A percentile compares a stretch with the other conserved stretches of the same genome.
Conservation (phyloP, 805 yeast species). For the Grigorovia transvaalensis region DNA sequence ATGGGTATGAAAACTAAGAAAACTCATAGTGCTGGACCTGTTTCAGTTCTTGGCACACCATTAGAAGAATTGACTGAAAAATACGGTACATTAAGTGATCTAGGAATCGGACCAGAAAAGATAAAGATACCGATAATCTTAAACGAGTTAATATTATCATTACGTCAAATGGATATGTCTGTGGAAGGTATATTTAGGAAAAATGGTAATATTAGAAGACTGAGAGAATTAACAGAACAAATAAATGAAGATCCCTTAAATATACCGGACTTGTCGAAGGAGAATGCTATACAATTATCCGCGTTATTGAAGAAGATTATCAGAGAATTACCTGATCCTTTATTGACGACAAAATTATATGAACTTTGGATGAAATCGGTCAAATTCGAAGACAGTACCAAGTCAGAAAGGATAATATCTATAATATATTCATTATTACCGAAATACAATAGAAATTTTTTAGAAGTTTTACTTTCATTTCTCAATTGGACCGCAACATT, state of each 20-base stretch:
- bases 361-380: slow-evolving; percentile 71
- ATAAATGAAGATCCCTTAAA: slow-evolving; percentile 66
- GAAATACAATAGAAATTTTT: slow-evolving; percentile 64
- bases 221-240: slow-evolving; percentile 60
- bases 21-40: not conserved
- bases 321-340: slow-evolving; percentile 87
- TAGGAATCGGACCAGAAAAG: slow-evolving; percentile 74
- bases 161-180: slow-evolving; percentile 86
- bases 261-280: slow-evolving; percentile 60
- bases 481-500: slow-evolving; percentile 94
- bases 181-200: slow-evolving; percentile 93
- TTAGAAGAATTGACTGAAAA: slow-evolving; percentile 54
- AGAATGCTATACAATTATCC: slow-evolving; percentile 84
- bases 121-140: slow-evolving; percentile 75
- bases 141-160: slow-evolving; percentile 75
- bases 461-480: slow-evolving; percentile 78
- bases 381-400: slow-evolving; percentile 37
- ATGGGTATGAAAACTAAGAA: slow-evolving; percentile 22
- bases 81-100: slow-evolving; percentile 73
- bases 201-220: slow-evolving; percentile 84
- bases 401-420: slow-evolving; percentile 43
- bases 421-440: slow-evolving; percentile 73
- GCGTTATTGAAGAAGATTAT: slow-evolving; percentile 85
- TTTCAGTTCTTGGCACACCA: slow-evolving; percentile 64
- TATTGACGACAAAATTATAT: slow-evolving; percentile 65